Base-by-base conservation (phyloP, 2,329 filamentous ascomycete species). In the Alternaria tenuissima region DNA sequence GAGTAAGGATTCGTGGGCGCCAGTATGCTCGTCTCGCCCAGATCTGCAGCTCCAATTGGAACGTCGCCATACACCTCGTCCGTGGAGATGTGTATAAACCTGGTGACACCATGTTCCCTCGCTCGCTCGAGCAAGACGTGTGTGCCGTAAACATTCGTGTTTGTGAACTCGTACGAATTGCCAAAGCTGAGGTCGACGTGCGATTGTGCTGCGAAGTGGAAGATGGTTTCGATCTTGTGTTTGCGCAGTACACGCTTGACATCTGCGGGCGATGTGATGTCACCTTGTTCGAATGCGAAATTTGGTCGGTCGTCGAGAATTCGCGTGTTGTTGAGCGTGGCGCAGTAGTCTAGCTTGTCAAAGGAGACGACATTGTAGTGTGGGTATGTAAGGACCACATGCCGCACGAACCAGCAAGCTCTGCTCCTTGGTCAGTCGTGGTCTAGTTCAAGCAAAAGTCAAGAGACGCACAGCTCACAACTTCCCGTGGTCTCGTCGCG, bases 31-130 rank as follows among this genome's bases (percentile, higher is more conserved):
- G 87, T 87, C 80, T 94, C 91, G 42, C 89, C 81, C 65, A 92
- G 78, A 71, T 92, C 91, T 61, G 90, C 89, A 4, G 88, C 88
- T 36, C 88, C 89, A 52, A 89, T 87, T 60, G 87, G 87, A 60
- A 92, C 90, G 76, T 94, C 91, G 42, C 92, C 92, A 69, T 94
- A 94, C 1, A 94, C 92, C 80, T 94, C 92, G 75, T 95, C 92
- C 1, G 92, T 94, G 9, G 90, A 93, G 64, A 94, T 88, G 77
- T 94, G 91, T 71, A 94, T 89, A 78, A 94, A 94, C 49, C 89
- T 85, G 67, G 85, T 87, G 73, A 94, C 84, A 34, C 86, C 86
- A 51, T 90, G 85, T 75, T 90, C 89, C 76, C 90, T 90, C 51
- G 90, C 89, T 71, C 89, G 89, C 78, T 95, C 92, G 8, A 94